Conservation (phyloP, 495 filamentous ascomycete species). For the Penicillium psychrofluorescens region DNA sequence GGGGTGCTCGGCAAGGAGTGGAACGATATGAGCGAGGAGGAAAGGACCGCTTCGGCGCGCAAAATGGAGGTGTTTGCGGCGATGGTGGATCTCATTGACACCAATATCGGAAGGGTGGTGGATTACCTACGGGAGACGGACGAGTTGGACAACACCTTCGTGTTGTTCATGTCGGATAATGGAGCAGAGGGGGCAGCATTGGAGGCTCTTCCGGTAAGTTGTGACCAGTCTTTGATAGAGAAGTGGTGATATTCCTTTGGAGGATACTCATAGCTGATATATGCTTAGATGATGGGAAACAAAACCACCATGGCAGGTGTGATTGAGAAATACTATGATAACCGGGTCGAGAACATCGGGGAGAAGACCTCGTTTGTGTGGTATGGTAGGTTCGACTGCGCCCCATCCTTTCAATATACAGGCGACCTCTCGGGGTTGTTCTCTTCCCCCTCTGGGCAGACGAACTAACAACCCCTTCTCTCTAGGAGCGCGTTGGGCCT, state of each 20-base stretch:
- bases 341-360: conserved; percentile 54
- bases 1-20: conserved; percentile 47
- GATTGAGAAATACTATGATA: conserved; percentile 54
- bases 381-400: too few relatives aligned
- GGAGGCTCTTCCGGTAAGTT: conserved; percentile 52
- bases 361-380: conserved; percentile 55
- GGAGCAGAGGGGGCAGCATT: conserved; percentile 55
- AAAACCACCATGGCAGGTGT: conserved; percentile 43
- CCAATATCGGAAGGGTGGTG: conserved; percentile 52
- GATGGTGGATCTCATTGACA: conserved; percentile 58
- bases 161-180: conserved; percentile 59
- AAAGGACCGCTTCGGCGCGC: conserved; percentile 43
- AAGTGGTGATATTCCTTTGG: too few relatives aligned
- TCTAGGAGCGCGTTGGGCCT: conserved; percentile 58
- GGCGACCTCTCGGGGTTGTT: too few relatives aligned
- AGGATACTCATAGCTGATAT: too few relatives aligned
- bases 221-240: too few relatives aligned
- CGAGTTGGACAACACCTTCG: conserved; percentile 57
- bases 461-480: too few relatives aligned
- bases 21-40: conserved; percentile 40
- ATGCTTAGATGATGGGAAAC: too few relatives aligned
- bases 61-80: conserved; percentile 57
- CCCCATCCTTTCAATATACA: too few relatives aligned
- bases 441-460: too few relatives aligned
- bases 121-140: conserved; percentile 46